Percentiles rank a stretch among this genome's conserved stretches.
Evolutionary conservation across 768 basidiomycete species (phyloP).

Genomic region (Atractiella rhizophila): DNA sequence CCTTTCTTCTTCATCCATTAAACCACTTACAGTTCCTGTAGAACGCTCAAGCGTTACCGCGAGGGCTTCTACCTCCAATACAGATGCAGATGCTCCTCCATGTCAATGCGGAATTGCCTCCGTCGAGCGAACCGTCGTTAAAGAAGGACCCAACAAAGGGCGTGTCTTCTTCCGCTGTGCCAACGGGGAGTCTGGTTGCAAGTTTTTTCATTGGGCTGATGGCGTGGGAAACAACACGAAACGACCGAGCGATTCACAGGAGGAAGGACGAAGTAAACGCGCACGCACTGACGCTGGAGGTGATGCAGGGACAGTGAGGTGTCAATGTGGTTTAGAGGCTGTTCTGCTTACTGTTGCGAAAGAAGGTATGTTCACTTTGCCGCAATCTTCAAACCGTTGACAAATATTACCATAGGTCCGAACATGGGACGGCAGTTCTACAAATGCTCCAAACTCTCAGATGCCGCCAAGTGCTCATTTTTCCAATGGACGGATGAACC

Average conservation of each 20-base stretch:
- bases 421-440: slow-evolving; percentile 2
- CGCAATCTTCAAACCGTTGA: neutral
- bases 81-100: slow-evolving; percentile 16
- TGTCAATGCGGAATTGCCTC: slow-evolving; percentile 39
- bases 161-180: slow-evolving; percentile 33
- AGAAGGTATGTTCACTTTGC: slow-evolving; percentile 1
- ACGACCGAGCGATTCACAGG: no score
- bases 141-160: slow-evolving; percentile 36
- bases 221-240: slow-evolving; percentile 8
- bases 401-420: neutral
- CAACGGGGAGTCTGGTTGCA: slow-evolving; percentile 25
- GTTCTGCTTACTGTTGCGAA: slow-evolving; percentile 8
- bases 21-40: no score
- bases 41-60: no score
- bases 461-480: slow-evolving; percentile 2
- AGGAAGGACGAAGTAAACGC: no score
- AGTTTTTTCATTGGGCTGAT: slow-evolving; percentile 31
- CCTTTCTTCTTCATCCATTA: no score
- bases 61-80: no score
- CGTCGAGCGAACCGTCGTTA: slow-evolving; percentile 28
- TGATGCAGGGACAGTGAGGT: slow-evolving; percentile 6
- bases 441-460: slow-evolving; percentile 3
- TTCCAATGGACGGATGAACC: no score
- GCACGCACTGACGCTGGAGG: slow-evolving; percentile 2
- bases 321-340: no score